Conservation (phyloP, 106 monocot species). For the Dendrobium chrysotoxum region DNA sequence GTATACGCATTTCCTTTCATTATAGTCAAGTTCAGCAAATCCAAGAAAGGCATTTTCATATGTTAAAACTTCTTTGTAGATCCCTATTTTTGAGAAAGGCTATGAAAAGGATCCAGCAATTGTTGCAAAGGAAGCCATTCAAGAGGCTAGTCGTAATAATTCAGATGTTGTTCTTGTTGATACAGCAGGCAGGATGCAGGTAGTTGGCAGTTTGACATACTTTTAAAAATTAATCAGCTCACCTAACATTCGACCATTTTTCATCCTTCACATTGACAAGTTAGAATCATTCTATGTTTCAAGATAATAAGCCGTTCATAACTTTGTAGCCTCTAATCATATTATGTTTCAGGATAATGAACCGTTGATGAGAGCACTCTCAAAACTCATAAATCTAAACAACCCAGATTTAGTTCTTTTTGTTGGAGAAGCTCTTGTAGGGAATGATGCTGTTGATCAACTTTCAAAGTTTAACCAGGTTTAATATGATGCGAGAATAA, state of each 20-base stretch:
- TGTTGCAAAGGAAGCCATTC: conserved; percentile 95
- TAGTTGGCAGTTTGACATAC: conserved; percentile 1
- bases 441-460: conserved; percentile 99
- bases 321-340: not conserved
- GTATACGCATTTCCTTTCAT: not conserved
- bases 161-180: conserved; percentile 98
- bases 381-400: conserved; percentile 97
- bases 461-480: conserved; percentile 94
- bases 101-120: conserved; percentile 98
- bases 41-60: not conserved
- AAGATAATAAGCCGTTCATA: not conserved
- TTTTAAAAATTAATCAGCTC: not conserved
- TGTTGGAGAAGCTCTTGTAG: conserved; percentile 95
- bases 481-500: not conserved
- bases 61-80: conserved; percentile 37
- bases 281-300: not conserved
- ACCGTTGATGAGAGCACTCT: conserved; percentile 92
- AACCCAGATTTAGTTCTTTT: conserved; percentile 92
- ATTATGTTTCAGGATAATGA: conserved; percentile 77
- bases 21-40: not conserved
- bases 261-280: not conserved
- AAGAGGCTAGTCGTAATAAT: conserved; percentile 71
- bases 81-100: conserved; percentile 95
- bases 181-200: conserved; percentile 99
- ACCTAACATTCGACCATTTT: not conserved